Conservation (phyloP, 441 rosid species). For the Omphalea diandra region DNA sequence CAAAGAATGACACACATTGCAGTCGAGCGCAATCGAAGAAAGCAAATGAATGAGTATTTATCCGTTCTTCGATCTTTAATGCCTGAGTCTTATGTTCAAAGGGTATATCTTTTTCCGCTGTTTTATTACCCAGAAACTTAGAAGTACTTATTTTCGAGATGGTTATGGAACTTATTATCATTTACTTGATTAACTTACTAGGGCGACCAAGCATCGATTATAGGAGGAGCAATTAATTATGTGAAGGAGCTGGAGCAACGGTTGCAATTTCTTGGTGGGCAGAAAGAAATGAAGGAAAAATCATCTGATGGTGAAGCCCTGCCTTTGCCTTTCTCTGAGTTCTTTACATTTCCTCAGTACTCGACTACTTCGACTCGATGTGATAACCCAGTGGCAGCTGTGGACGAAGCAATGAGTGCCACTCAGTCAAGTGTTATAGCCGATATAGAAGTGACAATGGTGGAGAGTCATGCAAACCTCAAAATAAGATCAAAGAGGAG, state of each 20-base stretch:
- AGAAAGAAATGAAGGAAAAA: conserved; percentile 32
- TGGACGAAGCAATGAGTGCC: conserved; percentile 27
- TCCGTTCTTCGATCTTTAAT: conserved; percentile 71
- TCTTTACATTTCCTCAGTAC: conserved; percentile 71
- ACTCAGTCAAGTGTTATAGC: conserved; percentile 33
- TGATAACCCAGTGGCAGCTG: conserved; percentile 25
- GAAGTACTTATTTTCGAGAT: too few species aligned
- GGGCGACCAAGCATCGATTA: conserved; percentile 92
- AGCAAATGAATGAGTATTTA: conserved; percentile 89
- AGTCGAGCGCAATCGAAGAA: conserved; percentile 86
- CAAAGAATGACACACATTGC: conserved; percentile 99
- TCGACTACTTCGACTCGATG: conserved; percentile 31
- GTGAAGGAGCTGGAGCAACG: conserved; percentile 83
- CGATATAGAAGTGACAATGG: conserved; percentile 79
- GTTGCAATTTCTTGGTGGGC: conserved; percentile 40
- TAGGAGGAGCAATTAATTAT: conserved; percentile 84
- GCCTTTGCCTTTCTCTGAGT: conserved; percentile 45
- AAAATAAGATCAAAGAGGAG: conserved; percentile 63
- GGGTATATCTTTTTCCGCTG: conserved; percentile 44
- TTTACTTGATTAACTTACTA: not conserved
- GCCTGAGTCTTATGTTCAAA: conserved; percentile 82
- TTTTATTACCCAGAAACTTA: too few species aligned
- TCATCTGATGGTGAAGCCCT: conserved; percentile 18
- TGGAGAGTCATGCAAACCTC: conserved; percentile 82
- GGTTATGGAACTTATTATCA: not conserved